phyloP scores from a whole-genome alignment of 352 stramenopile genomes.

The Globisporangium echinulatum region DNA sequence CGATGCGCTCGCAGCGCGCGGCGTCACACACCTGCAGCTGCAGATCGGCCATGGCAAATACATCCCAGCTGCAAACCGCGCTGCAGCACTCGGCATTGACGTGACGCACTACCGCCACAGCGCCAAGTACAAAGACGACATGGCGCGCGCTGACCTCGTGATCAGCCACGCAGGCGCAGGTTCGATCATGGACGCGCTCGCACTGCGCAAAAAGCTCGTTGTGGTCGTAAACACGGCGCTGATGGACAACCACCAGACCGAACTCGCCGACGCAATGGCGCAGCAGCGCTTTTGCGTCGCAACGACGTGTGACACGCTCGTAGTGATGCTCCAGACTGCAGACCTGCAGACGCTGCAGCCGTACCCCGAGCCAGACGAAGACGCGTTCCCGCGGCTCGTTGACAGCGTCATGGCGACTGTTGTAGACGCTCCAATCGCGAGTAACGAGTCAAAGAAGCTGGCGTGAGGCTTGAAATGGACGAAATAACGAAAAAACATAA shows the following conservation, averaged over 20 bases:
- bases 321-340: slow-evolving; percentile 23
- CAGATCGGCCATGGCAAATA: slow-evolving; percentile 81
- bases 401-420: slow-evolving; percentile 30
- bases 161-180: slow-evolving; percentile 94
- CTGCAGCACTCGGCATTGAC: slow-evolving; percentile 24
- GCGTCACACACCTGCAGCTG: slow-evolving; percentile 58
- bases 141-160: slow-evolving; percentile 88
- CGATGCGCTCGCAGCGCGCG: slow-evolving; percentile 33
- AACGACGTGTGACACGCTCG: slow-evolving; percentile 37
- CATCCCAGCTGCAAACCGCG: slow-evolving; percentile 19
- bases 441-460: background rate
- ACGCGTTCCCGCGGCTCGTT: slow-evolving; percentile 63
- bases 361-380: slow-evolving; percentile 56
- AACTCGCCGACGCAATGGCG: slow-evolving; percentile 92
- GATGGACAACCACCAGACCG: slow-evolving; percentile 97
- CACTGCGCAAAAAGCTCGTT: slow-evolving; percentile 74
- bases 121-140: slow-evolving; percentile 86
- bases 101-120: slow-evolving; percentile 87
- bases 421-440: too few species aligned
- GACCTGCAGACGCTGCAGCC: slow-evolving; percentile 34
- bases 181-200: slow-evolving; percentile 90
- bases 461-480: background rate
- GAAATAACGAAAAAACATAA: too few species aligned
- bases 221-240: slow-evolving; percentile 94
- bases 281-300: slow-evolving; percentile 50